Conservation (phyloP, 768 basidiomycete species). For the Serendipita indica region DNA sequence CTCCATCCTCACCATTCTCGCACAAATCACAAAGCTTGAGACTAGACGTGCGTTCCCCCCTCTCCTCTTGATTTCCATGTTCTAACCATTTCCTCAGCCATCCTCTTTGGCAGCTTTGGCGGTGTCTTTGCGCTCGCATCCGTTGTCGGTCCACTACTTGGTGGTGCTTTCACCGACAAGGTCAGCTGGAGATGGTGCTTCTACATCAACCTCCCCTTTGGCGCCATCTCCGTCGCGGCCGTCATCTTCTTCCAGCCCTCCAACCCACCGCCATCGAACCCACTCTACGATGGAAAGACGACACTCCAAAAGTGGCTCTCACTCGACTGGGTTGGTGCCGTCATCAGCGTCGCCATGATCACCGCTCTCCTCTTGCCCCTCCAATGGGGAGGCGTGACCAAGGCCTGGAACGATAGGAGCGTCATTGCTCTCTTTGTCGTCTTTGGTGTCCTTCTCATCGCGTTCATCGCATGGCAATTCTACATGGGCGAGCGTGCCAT, state of each 20-base stretch:
- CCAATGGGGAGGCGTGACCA: constrained; percentile 28
- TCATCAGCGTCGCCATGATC: constrained; percentile 24
- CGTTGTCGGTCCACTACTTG: constrained; percentile 25
- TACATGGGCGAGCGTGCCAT: constrained; percentile 24
- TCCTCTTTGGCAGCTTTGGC: constrained; percentile 29
- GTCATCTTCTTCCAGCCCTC: constrained; percentile 22
- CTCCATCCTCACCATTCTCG: constrained; percentile 17
- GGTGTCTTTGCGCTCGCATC: constrained; percentile 23
- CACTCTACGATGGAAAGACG: constrained; percentile 14
- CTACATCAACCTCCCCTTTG: constrained; percentile 21
- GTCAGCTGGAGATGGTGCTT: constrained; percentile 27
- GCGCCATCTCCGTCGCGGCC: constrained; percentile 22
- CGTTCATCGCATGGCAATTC: constrained; percentile 23
- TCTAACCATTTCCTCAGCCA: constrained; percentile 12
- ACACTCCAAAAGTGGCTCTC: constrained; percentile 12
- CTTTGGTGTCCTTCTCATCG: constrained; percentile 20
- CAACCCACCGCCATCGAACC: constrained; percentile 17
- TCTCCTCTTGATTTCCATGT: background rate
- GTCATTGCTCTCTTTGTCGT: constrained; percentile 22
- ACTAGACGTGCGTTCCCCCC: constrained; percentile 15
- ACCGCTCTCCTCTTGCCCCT: constrained; percentile 28
- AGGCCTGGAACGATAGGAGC: constrained; percentile 24
- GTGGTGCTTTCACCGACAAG: constrained; percentile 25
- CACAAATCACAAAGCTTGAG: constrained; percentile 20
- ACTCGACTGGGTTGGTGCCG: constrained; percentile 27